These are phyloP conservation scores for Calocybe gangraenosa DNA, from an alignment of 768 basidiomycete species.

Conservation along the genomic window DNA sequence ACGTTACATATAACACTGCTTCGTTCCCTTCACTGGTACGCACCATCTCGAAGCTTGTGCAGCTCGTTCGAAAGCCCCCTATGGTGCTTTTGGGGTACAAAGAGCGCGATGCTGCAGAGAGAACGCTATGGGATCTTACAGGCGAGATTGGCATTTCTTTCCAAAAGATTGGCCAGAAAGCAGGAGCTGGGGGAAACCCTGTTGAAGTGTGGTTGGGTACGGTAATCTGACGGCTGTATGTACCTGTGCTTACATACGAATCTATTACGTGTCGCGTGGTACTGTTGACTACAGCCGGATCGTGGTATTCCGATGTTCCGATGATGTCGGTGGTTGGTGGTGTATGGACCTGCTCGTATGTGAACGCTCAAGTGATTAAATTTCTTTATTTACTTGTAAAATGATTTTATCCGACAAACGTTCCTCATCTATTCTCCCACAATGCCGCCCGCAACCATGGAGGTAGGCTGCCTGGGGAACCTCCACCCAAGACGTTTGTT, in stretches of 20 bases:
- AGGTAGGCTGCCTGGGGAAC: slow-evolving; percentile 14
- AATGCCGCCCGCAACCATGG: background rate
- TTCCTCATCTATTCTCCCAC: background rate
- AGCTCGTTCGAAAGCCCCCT: slow-evolving; percentile 27
- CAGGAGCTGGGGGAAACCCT: slow-evolving; percentile 58
- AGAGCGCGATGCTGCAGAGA: slow-evolving; percentile 74
- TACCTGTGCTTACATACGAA: background rate
- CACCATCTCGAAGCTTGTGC: slow-evolving; percentile 56
- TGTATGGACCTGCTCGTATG: background rate
- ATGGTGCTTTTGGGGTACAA: slow-evolving; percentile 79
- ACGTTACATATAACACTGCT: slow-evolving; percentile 87
- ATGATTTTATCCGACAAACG: background rate
- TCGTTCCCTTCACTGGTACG: slow-evolving; percentile 74
- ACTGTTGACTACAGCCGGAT: background rate
- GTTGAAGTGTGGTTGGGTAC: slow-evolving; percentile 70
- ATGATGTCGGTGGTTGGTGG: background rate
- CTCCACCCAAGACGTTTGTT: slow-evolving; percentile 10
- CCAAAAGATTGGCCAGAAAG: slow-evolving; percentile 44
- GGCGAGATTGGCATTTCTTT: slow-evolving; percentile 51
- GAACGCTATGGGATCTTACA: slow-evolving; percentile 67
- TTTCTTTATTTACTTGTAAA: background rate
- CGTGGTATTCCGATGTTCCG: background rate
- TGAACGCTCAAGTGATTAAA: background rate
- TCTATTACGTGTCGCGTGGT: background rate
- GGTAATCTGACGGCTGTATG: background rate